Evolutionary conservation across 331 rosid genomes (phyloP).

Genomic region (Pyracantha coccinea): DNA sequence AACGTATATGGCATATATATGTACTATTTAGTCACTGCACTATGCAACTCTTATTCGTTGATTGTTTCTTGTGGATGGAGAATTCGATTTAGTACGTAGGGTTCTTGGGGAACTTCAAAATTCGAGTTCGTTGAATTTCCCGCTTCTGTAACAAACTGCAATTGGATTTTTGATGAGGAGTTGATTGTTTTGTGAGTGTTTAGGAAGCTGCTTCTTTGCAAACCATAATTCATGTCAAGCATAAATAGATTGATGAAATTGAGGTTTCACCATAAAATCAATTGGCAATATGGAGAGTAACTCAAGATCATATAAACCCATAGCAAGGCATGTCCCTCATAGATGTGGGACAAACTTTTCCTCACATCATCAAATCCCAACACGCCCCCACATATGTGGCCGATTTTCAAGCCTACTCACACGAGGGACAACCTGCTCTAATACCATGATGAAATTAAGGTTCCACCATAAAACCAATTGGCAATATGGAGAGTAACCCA

Average conservation of each 20-base stretch:
- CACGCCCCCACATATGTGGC: no score
- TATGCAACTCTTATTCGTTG: conserved; percentile 40
- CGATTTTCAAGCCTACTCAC: no score
- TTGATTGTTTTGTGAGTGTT: neutral
- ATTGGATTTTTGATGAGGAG: neutral
- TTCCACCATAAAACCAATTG: no score
- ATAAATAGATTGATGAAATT: neutral
- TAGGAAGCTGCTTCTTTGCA: neutral
- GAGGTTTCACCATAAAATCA: no score
- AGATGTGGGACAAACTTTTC: no score
- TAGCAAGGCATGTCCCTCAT: no score
- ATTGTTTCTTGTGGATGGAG: conserved; percentile 28
- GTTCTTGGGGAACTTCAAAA: conserved; percentile 3
- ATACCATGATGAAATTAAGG: no score
- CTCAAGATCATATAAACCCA: no score
- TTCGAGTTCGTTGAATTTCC: conserved; percentile 26
- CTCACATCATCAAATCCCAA: no score
- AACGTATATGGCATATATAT: conserved; percentile 38
- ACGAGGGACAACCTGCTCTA: no score
- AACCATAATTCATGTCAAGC: neutral
- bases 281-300: no score
- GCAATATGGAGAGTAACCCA: no score
- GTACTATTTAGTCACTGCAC: conserved; percentile 20
- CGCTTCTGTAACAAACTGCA: neutral
- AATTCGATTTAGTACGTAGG: neutral